Evolutionary conservation across 164 flowering plant species (phyloP).

Genomic region (Cinnamomum chago): DNA sequence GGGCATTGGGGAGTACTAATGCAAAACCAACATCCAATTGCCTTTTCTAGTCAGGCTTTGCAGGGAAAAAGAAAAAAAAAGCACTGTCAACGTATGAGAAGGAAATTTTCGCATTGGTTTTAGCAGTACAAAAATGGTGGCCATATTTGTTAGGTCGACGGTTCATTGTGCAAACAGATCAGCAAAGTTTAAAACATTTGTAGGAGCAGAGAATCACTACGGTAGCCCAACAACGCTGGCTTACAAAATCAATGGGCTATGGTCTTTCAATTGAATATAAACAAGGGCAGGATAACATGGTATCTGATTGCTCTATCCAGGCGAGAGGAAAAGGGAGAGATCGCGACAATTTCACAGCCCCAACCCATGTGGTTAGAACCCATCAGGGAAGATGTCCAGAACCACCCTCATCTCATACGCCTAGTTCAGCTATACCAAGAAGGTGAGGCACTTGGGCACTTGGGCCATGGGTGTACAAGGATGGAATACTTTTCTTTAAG

Average conservation of each 20-base stretch:
- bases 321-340: background rate
- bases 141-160: background rate
- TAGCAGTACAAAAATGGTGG: too few species aligned
- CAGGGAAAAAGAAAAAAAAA: background rate
- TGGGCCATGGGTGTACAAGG: constrained; percentile 2
- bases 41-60: constrained; percentile 6
- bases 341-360: background rate
- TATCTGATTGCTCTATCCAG: background rate
- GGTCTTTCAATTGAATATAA: constrained; percentile 1
- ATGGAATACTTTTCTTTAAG: constrained; percentile 1
- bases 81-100: too few species aligned
- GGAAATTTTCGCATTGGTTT: too few species aligned
- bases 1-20: background rate
- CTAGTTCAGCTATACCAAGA: background rate
- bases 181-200: constrained; percentile 2
- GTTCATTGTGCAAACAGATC: background rate
- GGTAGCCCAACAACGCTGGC: background rate
- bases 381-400: background rate
- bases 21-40: constrained; percentile 2
- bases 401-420: background rate
- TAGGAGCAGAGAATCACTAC: background rate
- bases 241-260: background rate
- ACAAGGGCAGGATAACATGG: background rate
- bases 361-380: background rate
- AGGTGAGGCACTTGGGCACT: background rate